Base-by-base conservation (phyloP, 83 land plant species). In the Larix sibirica region DNA sequence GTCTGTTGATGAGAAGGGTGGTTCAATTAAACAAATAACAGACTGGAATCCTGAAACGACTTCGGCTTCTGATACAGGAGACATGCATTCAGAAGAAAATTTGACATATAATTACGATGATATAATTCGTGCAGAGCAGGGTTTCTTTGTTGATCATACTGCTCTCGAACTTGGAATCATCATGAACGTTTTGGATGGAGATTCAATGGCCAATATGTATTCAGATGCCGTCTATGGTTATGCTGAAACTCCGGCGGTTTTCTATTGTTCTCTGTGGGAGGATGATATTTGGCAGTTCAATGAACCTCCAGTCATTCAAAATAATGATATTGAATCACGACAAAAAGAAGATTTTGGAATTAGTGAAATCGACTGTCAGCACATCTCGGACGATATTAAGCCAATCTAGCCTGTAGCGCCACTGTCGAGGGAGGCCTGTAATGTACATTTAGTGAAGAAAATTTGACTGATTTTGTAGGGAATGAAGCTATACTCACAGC, bases 241-340 rank as follows among this genome's bases (percentile, higher is more conserved):
- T 38, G n/a, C 38, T 17, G 75, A 70, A 2, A 38, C 40, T 38
- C 3, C 5, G 18, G 33, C 33, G 7, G 38, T 70, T 38, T 70
- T 33, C 4, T 4, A 38, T 38, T 47, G 44, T 6, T 38, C 75
- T 38, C 44, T 70, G 23, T 70, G 75, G 75, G 75, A 70, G 21
- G 75, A 70, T 38, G 75, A 70, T 70, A 36, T 70, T 9, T 70
- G 75, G 75, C 44, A 70, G n/a, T 31, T 70, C 4, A 70, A 70
- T 4, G 44, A 70, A 7, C 20, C 33, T 38, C 40, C 3, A 38
- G 75, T 5, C 2, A 33, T 17, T 0, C 38, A 17, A 0, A 20
- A 17, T 70, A n/a, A 70, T 6, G 18, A 28, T 28, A 28, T 33
- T 38, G 75, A 70, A 33, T 0, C 6, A 17, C 18, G 38, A 38